Percentiles rank a stretch among this genome's conserved stretches.
These are phyloP conservation scores for Lentithecium fluviatile DNA, from an alignment of 495 filamentous ascomycete genomes.

Conservation along the genomic window DNA sequence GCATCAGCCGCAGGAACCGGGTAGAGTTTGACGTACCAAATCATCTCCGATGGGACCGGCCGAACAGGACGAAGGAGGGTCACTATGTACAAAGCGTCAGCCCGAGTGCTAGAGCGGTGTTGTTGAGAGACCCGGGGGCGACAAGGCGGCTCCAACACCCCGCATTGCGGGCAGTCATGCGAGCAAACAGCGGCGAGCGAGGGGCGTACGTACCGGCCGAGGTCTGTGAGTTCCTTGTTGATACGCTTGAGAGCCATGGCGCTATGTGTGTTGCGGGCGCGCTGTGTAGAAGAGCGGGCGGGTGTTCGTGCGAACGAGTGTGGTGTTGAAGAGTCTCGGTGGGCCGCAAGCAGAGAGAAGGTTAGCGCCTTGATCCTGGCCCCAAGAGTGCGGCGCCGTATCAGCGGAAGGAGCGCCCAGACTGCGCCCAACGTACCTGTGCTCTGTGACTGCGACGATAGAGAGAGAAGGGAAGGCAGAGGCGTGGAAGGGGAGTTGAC, in stretches of 20 bases:
- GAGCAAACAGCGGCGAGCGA: slow-evolving; percentile 23
- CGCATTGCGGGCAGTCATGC: slow-evolving; percentile 35
- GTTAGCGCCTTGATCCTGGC: slow-evolving; percentile 36
- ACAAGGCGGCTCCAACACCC: slow-evolving; percentile 23
- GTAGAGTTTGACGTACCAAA: slow-evolving; percentile 66
- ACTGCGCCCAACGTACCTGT: slow-evolving; percentile 24
- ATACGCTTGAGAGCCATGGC: slow-evolving; percentile 98
- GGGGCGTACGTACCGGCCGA: slow-evolving; percentile 78
- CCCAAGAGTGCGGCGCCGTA: slow-evolving; percentile 24
- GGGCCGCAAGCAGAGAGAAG: slow-evolving; percentile 25
- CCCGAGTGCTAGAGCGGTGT: slow-evolving; percentile 17
- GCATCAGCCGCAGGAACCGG: slow-evolving; percentile 25
- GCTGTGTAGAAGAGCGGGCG: slow-evolving; percentile 35
- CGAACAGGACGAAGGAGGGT: slow-evolving; percentile 97
- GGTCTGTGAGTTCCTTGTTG: slow-evolving; percentile 99
- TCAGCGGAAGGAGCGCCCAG: slow-evolving; percentile 28
- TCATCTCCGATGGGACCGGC: slow-evolving; percentile 96
- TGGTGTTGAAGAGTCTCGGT: slow-evolving; percentile 29
- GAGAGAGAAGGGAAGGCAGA: background rate
- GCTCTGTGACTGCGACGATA: background rate
- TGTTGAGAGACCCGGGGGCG: slow-evolving; percentile 10
- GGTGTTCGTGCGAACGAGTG: slow-evolving; percentile 17
- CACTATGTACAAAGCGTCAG: slow-evolving; percentile 61
- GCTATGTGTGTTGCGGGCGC: slow-evolving; percentile 39
- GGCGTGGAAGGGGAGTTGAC: too few species aligned